These are phyloP conservation scores for Pinus albicaulis DNA, from an alignment of 75 land plant genomes.

Conservation along the genomic window DNA sequence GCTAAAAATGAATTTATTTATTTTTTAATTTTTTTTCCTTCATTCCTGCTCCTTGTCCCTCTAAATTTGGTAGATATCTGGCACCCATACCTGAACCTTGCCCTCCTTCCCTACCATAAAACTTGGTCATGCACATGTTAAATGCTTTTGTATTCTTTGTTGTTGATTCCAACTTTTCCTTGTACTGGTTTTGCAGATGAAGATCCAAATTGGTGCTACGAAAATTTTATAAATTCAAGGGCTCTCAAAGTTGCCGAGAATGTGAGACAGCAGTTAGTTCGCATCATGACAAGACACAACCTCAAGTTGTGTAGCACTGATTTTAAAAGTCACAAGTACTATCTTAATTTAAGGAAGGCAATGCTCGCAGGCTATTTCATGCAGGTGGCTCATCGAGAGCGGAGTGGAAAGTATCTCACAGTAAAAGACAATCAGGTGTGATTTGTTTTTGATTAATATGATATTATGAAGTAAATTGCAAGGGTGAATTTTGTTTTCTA, in stretches of 20 bases:
- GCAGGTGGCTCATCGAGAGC: constrained; percentile 61
- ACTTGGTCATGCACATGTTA: too few species aligned
- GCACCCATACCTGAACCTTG: too few species aligned
- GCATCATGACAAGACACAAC: constrained; percentile 51
- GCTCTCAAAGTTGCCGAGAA: constrained; percentile 53
- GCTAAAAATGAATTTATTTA: too few species aligned
- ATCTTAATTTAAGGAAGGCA: constrained; percentile 51
- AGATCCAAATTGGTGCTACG: constrained; percentile 55
- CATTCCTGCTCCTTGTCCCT: too few species aligned
- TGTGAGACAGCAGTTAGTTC: constrained; percentile 44
- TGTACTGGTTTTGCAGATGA: constrained; percentile 29
- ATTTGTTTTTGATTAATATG: not conserved
- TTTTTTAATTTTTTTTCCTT: too few species aligned
- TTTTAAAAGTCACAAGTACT: constrained; percentile 40
- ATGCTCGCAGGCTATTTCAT: constrained; percentile 62
- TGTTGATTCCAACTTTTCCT: not conserved
- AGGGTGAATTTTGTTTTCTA: not conserved
- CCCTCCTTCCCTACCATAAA: too few species aligned
- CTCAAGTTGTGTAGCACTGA: constrained; percentile 58
- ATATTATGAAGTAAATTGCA: constrained; percentile 1
- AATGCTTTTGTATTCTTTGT: not conserved
- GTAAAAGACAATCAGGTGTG: constrained; percentile 57
- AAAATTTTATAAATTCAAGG: constrained; percentile 47
- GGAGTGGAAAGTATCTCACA: constrained; percentile 47
- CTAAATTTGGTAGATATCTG: too few species aligned